Percentiles rank a stretch among this genome's conserved stretches.
phyloP scores from a whole-genome alignment of 2,329 filamentous ascomycete species.

The Geosmithia putterillii region DNA sequence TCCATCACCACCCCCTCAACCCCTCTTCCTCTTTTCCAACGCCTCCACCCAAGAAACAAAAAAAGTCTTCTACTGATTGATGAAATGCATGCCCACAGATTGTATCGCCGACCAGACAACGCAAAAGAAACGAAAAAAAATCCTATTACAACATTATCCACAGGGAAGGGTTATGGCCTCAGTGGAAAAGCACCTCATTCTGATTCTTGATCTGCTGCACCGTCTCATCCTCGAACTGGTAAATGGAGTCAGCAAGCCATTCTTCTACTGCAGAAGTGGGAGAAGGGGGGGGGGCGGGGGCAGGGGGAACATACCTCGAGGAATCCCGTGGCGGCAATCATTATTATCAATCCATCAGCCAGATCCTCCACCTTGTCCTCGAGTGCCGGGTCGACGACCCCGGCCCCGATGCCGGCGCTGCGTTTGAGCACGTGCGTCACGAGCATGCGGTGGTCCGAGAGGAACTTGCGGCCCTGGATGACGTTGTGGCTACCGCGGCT shows the following conservation, averaged over 20 bases:
- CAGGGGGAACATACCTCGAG: constrained; percentile 53
- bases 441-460: constrained; percentile 70
- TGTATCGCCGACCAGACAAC: not conserved
- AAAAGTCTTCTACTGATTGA: not conserved
- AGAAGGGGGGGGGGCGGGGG: not conserved
- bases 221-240: constrained; percentile 27
- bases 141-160: not conserved
- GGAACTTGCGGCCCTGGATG: constrained; percentile 65
- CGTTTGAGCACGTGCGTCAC: constrained; percentile 87
- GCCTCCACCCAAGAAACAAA: not conserved
- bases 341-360: constrained; percentile 71
- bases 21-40: not conserved
- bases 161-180: not conserved
- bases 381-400: constrained; percentile 22
- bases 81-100: not conserved
- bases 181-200: constrained; percentile 27
- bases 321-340: constrained; percentile 75
- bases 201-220: constrained; percentile 18
- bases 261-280: not conserved
- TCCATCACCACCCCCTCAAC: too few species aligned
- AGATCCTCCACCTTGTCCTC: constrained; percentile 60
- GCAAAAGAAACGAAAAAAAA: not conserved
- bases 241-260: constrained; percentile 7
- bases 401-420: constrained; percentile 61
- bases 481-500: constrained; percentile 75